phyloP scores from a whole-genome alignment of 2,329 filamentous ascomycete species.

The Aspergillus puulaauensis region DNA sequence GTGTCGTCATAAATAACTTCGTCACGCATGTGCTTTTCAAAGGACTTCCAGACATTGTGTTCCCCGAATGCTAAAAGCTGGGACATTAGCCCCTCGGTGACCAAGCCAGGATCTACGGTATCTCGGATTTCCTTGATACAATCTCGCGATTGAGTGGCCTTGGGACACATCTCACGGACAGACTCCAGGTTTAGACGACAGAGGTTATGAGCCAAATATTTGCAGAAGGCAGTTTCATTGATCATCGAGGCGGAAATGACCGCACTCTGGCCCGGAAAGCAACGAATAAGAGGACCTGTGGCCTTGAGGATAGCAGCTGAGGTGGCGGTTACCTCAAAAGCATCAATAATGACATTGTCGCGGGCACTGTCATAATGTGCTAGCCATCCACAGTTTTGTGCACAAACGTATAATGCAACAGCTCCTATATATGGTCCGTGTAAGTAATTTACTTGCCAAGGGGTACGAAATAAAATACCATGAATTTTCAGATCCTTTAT shows the following conservation, averaged over 20 bases:
- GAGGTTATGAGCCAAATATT: slow-evolving; percentile 30
- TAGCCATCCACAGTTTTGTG: slow-evolving; percentile 47
- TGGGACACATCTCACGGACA: slow-evolving; percentile 1
- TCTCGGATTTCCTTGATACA: not conserved
- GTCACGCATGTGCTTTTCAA: slow-evolving; percentile 54
- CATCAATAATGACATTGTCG: slow-evolving; percentile 34
- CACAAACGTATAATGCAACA: slow-evolving; percentile 40
- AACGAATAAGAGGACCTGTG: slow-evolving; percentile 39
- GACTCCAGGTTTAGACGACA: slow-evolving; percentile 28
- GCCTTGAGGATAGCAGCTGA: slow-evolving; percentile 36
- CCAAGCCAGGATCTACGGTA: slow-evolving; percentile 43
- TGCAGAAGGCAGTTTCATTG: slow-evolving; percentile 20
- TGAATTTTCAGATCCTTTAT: not conserved
- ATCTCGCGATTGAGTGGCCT: not conserved
- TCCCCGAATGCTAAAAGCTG: slow-evolving; percentile 44
- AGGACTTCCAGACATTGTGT: slow-evolving; percentile 18
- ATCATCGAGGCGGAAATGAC: slow-evolving; percentile 26
- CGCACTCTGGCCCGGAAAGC: slow-evolving; percentile 45
- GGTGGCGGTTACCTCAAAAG: slow-evolving; percentile 47
- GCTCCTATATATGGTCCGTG: slow-evolving; percentile 17
- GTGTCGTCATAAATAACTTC: slow-evolving; percentile 48
- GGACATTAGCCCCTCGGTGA: slow-evolving; percentile 52
- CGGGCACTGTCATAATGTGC: slow-evolving; percentile 25
- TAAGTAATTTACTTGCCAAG: not conserved
- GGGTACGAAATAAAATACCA: not conserved